Conservation (phyloP, 2,329 filamentous ascomycete genomes). For the Botrytis sinoallii region DNA sequence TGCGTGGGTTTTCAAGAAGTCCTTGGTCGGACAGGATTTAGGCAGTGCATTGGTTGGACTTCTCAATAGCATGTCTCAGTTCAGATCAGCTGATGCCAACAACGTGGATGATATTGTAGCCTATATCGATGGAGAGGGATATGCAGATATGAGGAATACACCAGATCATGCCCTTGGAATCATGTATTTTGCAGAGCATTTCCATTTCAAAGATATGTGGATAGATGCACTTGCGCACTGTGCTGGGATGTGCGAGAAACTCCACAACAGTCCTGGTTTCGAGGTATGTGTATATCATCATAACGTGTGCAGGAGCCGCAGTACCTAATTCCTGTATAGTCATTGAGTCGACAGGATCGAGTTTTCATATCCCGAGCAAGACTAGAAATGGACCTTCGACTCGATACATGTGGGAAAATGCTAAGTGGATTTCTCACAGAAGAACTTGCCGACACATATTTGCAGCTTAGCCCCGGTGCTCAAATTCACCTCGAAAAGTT, state of each 20-base stretch:
- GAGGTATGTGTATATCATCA: slow-evolving; percentile 46
- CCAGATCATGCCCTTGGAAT: slow-evolving; percentile 67
- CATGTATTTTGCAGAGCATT: slow-evolving; percentile 65
- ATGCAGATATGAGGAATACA: slow-evolving; percentile 62
- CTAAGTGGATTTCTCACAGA: slow-evolving; percentile 68
- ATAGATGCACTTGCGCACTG: slow-evolving; percentile 73
- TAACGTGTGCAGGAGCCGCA: not conserved
- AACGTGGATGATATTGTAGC: slow-evolving; percentile 59
- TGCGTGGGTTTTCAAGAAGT: slow-evolving; percentile 63
- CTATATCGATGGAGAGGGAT: slow-evolving; percentile 68
- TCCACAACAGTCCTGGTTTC: slow-evolving; percentile 58
- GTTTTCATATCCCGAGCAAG: slow-evolving; percentile 62
- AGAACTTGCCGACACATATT: slow-evolving; percentile 62
- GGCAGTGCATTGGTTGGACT: slow-evolving; percentile 62
- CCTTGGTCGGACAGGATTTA: slow-evolving; percentile 65
- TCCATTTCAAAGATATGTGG: slow-evolving; percentile 63
- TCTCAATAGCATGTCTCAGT: slow-evolving; percentile 62
- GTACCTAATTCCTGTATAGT: slow-evolving; percentile 38
- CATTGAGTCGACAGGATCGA: slow-evolving; percentile 53
- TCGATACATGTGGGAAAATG: slow-evolving; percentile 55
- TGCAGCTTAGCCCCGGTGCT: slow-evolving; percentile 61
- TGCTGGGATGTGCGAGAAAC: slow-evolving; percentile 67
- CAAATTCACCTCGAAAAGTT: slow-evolving; percentile 71
- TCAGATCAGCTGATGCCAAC: slow-evolving; percentile 51
- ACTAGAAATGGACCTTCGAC: slow-evolving; percentile 61